Conservation (phyloP, 2,329 filamentous ascomycete species). For the Aureobasidium mangrovei region DNA sequence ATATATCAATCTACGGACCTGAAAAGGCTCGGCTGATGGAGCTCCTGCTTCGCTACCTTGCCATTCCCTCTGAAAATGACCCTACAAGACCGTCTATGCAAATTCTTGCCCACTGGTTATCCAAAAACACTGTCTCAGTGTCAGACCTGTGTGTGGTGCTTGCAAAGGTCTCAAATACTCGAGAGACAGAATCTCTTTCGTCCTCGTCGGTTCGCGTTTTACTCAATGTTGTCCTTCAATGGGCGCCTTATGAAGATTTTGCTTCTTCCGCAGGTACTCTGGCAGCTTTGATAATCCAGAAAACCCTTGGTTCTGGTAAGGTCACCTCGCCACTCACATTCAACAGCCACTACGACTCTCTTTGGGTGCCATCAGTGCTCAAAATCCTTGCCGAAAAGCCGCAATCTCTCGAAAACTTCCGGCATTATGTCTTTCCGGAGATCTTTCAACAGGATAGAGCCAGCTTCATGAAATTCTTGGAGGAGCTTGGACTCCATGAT, state of each 20-base stretch:
- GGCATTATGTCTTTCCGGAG: slow-evolving; percentile 39
- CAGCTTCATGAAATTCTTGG: slow-evolving; percentile 34
- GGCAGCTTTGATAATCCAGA: slow-evolving; percentile 19
- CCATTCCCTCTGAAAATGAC: slow-evolving; percentile 20
- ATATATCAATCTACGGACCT: slow-evolving; percentile 10
- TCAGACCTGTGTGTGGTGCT: background rate
- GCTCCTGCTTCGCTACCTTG: slow-evolving; percentile 17
- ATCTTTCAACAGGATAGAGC: slow-evolving; percentile 34
- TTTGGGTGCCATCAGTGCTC: slow-evolving; percentile 33
- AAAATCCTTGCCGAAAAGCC: slow-evolving; percentile 26
- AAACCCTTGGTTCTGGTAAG: slow-evolving; percentile 15
- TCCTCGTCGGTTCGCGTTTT: background rate
- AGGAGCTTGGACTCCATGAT: slow-evolving; percentile 30
- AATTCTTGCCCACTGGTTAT: slow-evolving; percentile 55
- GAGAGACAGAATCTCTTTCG: background rate
- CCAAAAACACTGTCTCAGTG: slow-evolving; percentile 46
- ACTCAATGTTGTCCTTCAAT: background rate
- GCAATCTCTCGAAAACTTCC: slow-evolving; percentile 32
- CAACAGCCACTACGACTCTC: slow-evolving; percentile 11
- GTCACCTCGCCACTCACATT: slow-evolving; percentile 2
- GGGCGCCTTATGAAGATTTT: slow-evolving; percentile 22
- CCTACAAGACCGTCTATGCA: slow-evolving; percentile 60
- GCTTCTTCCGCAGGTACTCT: slow-evolving; percentile 18
- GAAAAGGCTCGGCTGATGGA: background rate
- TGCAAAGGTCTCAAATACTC: background rate